phyloP scores from a whole-genome alignment of 176 grass and related monocot genomes.

The Oryza glaberrima region DNA sequence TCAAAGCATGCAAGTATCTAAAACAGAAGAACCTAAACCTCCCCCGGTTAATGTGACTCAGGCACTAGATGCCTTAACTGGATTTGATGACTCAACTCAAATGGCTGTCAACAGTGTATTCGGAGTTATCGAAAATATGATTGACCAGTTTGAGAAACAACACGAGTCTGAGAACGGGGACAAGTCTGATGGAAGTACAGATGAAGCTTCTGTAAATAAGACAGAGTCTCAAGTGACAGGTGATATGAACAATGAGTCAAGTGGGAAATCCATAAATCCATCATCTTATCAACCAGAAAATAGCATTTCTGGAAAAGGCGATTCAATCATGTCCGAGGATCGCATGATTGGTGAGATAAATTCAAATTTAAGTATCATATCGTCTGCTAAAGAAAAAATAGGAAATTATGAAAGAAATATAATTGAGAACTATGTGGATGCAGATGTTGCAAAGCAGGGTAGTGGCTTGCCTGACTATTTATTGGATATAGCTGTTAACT shows the following conservation, averaged over 20 bases:
- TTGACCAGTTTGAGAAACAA: constrained; percentile 80
- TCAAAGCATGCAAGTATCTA: constrained; percentile 57
- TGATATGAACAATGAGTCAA: constrained; percentile 2
- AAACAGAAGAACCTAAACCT: constrained; percentile 60
- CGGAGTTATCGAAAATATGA: constrained; percentile 92
- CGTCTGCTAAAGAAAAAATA: constrained; percentile 44
- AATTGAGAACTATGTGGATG: constrained; percentile 41
- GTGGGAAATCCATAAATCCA: constrained; percentile 19
- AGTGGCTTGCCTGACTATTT: constrained; percentile 45
- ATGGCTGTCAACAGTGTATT: constrained; percentile 96
- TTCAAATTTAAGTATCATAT: constrained; percentile 41
- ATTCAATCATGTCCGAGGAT: constrained; percentile 34
- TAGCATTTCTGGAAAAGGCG: constrained; percentile 29
- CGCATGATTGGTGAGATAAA: constrained; percentile 29
- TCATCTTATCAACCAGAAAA: constrained; percentile 42
- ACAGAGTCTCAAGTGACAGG: constrained; percentile 20
- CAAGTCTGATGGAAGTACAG: constrained; percentile 27
- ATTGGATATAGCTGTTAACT: constrained; percentile 46
- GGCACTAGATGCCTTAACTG: constrained; percentile 92
- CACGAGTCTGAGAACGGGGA: constrained; percentile 49
- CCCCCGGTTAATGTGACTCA: constrained; percentile 67
- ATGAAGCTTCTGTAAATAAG: constrained; percentile 17
- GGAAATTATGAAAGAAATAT: constrained; percentile 38
- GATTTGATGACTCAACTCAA: constrained; percentile 97
- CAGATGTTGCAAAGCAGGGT: constrained; percentile 37